Base-by-base conservation (phyloP, 768 basidiomycete genomes). In the Boletales sp. region DNA sequence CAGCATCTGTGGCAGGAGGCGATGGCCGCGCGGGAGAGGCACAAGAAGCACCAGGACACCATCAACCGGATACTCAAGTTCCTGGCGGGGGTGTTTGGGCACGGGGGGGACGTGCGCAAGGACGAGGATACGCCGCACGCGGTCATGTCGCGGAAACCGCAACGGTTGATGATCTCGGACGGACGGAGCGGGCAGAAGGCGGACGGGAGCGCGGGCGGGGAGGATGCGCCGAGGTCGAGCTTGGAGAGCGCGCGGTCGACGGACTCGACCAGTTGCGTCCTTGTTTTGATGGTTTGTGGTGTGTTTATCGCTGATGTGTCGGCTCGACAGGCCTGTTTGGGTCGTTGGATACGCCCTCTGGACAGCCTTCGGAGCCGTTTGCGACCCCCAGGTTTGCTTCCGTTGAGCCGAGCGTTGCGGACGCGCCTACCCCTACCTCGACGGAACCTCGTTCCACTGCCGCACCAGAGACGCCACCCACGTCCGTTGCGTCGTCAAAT, bases 1-100 rank as follows among this genome's bases (percentile, higher is more conserved):
- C 83, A 93, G 55, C 72, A 84, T 18, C 69, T 98, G n/a, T 99
- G 95, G 95, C 83, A 91, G 64, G 94, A 98, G 62, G 85, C 92
- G 2, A 69, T 92, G 56, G 72, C 80, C 30, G 81, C 90, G 2
- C 75, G 93, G 14, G 82, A 86, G 56, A 79, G 83, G 49, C 86
- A 95, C 62, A 85, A 92, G 65, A 94, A 90, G 62, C 94, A 97
- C 56, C 88, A 97, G 62, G 94, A 98, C 66, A 97, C 93, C 18
- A 93, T 98, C 65, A 93, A 97, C 61, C 75, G 90, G 48, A 98
- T 99, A 53, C 79, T 99, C 55, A 88, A 92, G 52, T 98, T 99
- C 69, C 71, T 99, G 48, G 94, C 94, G 10, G 86, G 91, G 12
- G 87, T 97, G 3, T 98, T 98, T 70, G 87, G 87, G 12, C 78